Base-by-base conservation (phyloP, 345 rosid genomes). In the Geranium rotundifolium region DNA sequence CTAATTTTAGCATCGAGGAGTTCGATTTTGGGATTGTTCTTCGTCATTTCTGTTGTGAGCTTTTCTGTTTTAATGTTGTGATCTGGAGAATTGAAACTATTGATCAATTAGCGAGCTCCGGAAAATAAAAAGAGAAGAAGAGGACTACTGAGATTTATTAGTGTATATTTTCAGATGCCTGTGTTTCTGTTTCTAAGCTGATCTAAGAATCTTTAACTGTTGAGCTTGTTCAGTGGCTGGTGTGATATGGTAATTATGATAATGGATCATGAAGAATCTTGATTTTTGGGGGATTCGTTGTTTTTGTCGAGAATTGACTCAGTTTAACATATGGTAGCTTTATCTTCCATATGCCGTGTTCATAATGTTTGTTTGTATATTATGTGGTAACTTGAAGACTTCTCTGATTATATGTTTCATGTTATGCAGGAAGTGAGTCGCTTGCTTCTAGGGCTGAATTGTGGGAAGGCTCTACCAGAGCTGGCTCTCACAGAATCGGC, bases 381-480 rank as follows among this genome's bases (percentile, higher is more conserved):
- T 34, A 19, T 18, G 15, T 56, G 57, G 6, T 3, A 4, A 34
- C 56, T 55, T 5, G 56, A 37, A 57, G 62, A 57, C 30, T 19
- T 19, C 46, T 5, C 13, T 60, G n/a, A 19, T 71, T 59, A 58
- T 60, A 15, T 57, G 61, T 55, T 63, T 65, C 19, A 17, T 63
- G 20, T 57, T 71, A 65, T 77, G 54, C 82, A 90, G 95, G 97
- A 93, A 79, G 99, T 86, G 54, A 83, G 82, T 69, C 81, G 91
- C 57, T 63, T 93, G 80, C 82, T 93, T 54, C 67, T 76, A 6
- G 97, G 99, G 23, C 67, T 89, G 56, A 90, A 90, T 77, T 83
- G 91, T 70, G 99, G 95, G 29, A 80, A 31, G 65, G 20, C 84
- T 1, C 84, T 89, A 62, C 79, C 78, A 63, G 62, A 19, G 37